Base-by-base conservation (phyloP, 768 basidiomycete genomes). In the Lactifluus echinatus region DNA sequence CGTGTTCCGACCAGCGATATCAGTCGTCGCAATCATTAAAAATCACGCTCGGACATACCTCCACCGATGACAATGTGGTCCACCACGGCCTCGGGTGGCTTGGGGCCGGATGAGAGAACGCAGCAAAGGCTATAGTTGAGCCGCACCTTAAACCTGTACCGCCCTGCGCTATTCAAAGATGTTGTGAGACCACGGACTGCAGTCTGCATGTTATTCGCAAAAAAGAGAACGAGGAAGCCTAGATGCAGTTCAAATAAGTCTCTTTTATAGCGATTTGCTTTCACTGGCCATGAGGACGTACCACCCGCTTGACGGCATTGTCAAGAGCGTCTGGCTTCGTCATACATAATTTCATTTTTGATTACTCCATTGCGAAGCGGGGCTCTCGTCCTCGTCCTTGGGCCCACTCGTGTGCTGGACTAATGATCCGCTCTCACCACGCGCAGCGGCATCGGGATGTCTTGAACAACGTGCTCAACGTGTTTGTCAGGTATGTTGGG, bases 61-160 rank as follows among this genome's bases (percentile, higher is more conserved):
- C 86, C 95, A 11, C 95, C 95, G 23, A 98, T 76, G 15, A 98
- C 79, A 23, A 96, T 73, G 68, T 88, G 85, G 67, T 98, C 95
- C 29, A 94, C 83, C 1, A 73, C 75, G 33, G 73, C 76, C 61
- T 89, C 84, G 4, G 93, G 90, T 15, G 72, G 69, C 81, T 89
- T 48, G 24, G 46, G 26, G 17, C 29, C 37, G 44, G 47, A 51
- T 45, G 45, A 23, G 53, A 44, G 23, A 39, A 44, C 53, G 57
- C 56, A 7, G 17, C 4, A 34, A 42, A 21, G 17, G 14, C 2
- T 40, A 28, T 42, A 14, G 26, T 40, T 21, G 14, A 11, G 61
- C 66, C 48, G 31, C 31, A 80, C 87, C 79, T 83, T 87, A 71
- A 78, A 87, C 56, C 70, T 76, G 71, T 75, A 87, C 57, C 68